Evolutionary conservation across 164 flowering plant species (phyloP).

Genomic region (Taxillus chinensis): DNA sequence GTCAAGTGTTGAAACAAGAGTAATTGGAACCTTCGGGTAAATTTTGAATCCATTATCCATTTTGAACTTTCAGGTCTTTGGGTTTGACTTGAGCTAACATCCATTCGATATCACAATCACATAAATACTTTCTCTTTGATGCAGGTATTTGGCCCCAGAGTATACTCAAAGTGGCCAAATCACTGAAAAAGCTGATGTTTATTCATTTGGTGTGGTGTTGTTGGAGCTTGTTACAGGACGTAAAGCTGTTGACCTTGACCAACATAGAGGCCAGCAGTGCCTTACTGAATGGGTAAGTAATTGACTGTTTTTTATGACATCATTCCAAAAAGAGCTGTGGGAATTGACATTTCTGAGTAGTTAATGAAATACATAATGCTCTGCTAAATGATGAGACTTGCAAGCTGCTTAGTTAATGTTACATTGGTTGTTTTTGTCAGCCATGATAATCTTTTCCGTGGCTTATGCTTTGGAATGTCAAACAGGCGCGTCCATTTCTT

Average conservation of each 20-base stretch:
- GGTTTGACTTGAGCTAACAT: not conserved
- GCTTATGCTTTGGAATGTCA: conserved; percentile 1
- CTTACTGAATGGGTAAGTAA: not conserved
- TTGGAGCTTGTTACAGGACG: conserved; percentile 3
- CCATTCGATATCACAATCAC: not conserved
- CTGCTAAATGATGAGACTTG: too few relatives aligned
- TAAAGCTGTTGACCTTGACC: conserved; percentile 1
- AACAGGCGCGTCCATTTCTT: conserved; percentile 49
- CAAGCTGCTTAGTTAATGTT: too few relatives aligned
- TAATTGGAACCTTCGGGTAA: conserved; percentile 95
- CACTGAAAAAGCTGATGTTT: conserved; percentile 2
- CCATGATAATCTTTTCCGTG: not conserved
- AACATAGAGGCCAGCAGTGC: not conserved
- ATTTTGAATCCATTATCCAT: not conserved
- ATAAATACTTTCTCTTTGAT: not conserved
- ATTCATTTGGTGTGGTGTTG: not conserved
- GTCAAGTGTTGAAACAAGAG: conserved; percentile 65
- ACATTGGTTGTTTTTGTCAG: too few relatives aligned
- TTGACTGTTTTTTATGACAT: too few relatives aligned
- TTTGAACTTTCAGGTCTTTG: not conserved
- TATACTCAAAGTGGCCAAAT: conserved; percentile 3
- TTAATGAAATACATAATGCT: too few relatives aligned
- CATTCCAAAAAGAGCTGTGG: too few relatives aligned
- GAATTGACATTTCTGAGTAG: too few relatives aligned
- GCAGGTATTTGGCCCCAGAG: conserved; percentile 3